Conservation (phyloP, 805 yeast species). For the Schizosaccharomyces osmophilus region DNA sequence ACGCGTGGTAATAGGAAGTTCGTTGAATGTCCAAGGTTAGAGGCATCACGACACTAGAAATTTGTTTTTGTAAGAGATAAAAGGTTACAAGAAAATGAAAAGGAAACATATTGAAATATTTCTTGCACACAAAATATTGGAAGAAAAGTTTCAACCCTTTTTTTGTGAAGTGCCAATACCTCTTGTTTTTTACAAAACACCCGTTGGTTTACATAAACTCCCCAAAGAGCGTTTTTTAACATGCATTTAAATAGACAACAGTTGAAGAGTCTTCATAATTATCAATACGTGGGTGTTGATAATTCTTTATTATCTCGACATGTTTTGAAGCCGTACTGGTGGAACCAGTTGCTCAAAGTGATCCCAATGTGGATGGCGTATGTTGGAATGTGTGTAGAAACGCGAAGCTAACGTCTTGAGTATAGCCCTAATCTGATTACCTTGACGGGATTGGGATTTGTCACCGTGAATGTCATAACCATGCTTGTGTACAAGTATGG, state of each 20-base stretch:
- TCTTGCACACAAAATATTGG: too few relatives aligned
- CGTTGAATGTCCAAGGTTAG: too few relatives aligned
- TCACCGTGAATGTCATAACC: slow-evolving; percentile 33
- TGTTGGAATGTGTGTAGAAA: background rate
- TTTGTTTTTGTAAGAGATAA: too few relatives aligned
- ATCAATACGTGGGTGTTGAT: slow-evolving; percentile 26
- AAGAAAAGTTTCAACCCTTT: too few relatives aligned
- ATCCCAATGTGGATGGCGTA: slow-evolving; percentile 74
- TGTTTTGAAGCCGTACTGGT: slow-evolving; percentile 51
- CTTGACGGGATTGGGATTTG: slow-evolving; percentile 48
- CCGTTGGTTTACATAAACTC: too few relatives aligned
- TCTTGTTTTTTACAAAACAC: too few relatives aligned
- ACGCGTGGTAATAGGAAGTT: too few relatives aligned
- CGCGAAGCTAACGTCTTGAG: background rate
- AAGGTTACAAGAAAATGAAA: too few relatives aligned
- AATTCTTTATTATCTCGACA: slow-evolving; percentile 55
- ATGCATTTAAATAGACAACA: background rate
- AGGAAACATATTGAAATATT: too few relatives aligned
- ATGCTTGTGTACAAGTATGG: slow-evolving; percentile 54
- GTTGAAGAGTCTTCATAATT: background rate
- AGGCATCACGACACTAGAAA: too few relatives aligned
- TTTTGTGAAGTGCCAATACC: too few relatives aligned
- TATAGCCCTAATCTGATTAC: slow-evolving; percentile 64
- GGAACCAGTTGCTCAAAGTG: slow-evolving; percentile 52
- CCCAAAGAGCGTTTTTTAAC: background rate